Evolutionary conservation across 2,329 filamentous ascomycete species (phyloP), one percentile per base, ranked within the genome.

Genomic region (Sporothrix sp.): DNA sequence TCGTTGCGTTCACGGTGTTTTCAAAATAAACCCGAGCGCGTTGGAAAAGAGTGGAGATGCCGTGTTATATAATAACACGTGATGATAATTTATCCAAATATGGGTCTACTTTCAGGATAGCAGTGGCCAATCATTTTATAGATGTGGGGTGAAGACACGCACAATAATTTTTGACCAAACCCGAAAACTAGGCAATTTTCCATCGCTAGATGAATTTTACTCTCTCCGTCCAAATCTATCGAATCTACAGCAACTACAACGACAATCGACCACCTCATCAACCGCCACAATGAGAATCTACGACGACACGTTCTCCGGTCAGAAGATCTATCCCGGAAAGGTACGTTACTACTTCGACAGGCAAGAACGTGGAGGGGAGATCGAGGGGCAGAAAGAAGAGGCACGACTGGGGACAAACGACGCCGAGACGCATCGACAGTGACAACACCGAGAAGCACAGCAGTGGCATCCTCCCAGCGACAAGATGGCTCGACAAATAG

Each of bases 271-370:
- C 30, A 39, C 16, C 35, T 36, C 39, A 67, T 63, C 65, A 47
- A 47, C 53, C 48, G 65, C 62, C 68, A 79, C 70, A 68, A 81
- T 81, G 78, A 76, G 78, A 71, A 79, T 76, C 68, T 81, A 81
- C 78, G 78, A 81, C 71, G 78, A 81, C 69, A 68, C 71, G 61
- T 81, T 81, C 72, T 81, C 78, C 67, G 78, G 78, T 67, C 73
- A 75, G 75, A 79, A 74, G 73, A 81, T 81, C 62, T 81, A 80
- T 76, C 78, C 77, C 69, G 78, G 78, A 67, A 81, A 81, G 78
- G 78, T 81, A 77, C 71, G 74, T 55, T 50, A 45, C 39, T 38
- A 32, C 8, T 38, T 35, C 28, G 38, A 49, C 50, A 16, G 37
- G 47, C 45, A 47, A 35, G 13, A 46, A 36, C 55, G 43, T 52